phyloP scores from a whole-genome alignment of 768 basidiomycete species.

The Sarcodon sp. region DNA sequence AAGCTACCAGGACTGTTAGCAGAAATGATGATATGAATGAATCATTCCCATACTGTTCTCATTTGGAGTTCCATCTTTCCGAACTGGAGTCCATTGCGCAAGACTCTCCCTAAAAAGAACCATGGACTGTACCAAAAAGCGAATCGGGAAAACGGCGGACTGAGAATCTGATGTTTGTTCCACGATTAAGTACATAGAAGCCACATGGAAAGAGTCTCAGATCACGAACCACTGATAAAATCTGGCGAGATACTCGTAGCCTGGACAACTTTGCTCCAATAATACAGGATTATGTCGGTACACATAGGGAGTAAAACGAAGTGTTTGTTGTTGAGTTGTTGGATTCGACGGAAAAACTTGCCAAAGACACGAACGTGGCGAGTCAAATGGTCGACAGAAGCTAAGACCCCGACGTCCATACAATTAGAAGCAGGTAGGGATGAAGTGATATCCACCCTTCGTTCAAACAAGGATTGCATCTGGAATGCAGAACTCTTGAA shows the following conservation, averaged over 20 bases:
- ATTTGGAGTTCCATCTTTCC: slow-evolving; percentile 47
- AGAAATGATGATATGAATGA: neutral
- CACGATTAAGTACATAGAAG: neutral
- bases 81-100: slow-evolving; percentile 59
- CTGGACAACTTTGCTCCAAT: slow-evolving; percentile 70
- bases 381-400: slow-evolving; percentile 44
- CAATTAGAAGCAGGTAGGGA: slow-evolving; percentile 23
- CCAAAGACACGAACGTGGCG: slow-evolving; percentile 63
- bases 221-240: slow-evolving; percentile 38
- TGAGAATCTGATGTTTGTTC: slow-evolving; percentile 34
- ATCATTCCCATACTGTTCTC: slow-evolving; percentile 35
- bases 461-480: slow-evolving; percentile 37
- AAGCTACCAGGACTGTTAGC: slow-evolving; percentile 23
- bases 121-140: slow-evolving; percentile 75
- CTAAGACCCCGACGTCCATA: slow-evolving; percentile 22
- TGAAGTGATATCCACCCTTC: slow-evolving; percentile 42
- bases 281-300: slow-evolving; percentile 59
- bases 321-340: slow-evolving; percentile 42
- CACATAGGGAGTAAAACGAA: slow-evolving; percentile 56
- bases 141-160: slow-evolving; percentile 58
- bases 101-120: slow-evolving; percentile 77
- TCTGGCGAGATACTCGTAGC: slow-evolving; percentile 45
- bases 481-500: slow-evolving; percentile 49
- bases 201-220: neutral
- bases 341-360: slow-evolving; percentile 68